Percentiles rank a stretch among this genome's conserved stretches.
Conservation (phyloP, 441 rosid species). For the Arabidopsis lyrata region DNA sequence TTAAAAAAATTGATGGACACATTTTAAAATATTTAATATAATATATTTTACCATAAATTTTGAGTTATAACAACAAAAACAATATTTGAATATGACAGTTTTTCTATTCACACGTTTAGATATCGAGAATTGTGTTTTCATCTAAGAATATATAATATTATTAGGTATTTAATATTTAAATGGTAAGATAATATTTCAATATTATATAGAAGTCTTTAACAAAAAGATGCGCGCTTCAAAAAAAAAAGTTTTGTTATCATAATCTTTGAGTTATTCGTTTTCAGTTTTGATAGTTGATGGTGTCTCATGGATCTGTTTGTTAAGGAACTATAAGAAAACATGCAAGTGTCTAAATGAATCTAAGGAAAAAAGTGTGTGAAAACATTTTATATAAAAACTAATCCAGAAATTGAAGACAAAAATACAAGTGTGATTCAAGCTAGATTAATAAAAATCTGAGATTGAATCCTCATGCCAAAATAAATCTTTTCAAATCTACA, state of each 20-base stretch:
- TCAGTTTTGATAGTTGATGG: background rate
- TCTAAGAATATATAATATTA: background rate
- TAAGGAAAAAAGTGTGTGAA: background rate
- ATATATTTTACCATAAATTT: too few species aligned
- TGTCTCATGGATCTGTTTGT: background rate
- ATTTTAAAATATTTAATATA: too few species aligned
- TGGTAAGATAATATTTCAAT: background rate
- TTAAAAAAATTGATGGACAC: too few species aligned
- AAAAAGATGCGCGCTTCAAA: too few species aligned
- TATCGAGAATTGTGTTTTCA: background rate
- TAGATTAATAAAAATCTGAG: too few species aligned
- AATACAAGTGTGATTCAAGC: too few species aligned
- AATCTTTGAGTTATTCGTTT: background rate
- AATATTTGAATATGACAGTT: too few species aligned
- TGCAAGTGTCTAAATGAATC: background rate
- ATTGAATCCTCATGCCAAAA: too few species aligned
- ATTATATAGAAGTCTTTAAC: background rate
- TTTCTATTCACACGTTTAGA: too few species aligned
- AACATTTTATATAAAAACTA: background rate
- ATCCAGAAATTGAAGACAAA: background rate
- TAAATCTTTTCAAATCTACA: background rate
- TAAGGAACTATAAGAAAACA: background rate
- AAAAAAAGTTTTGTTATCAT: background rate
- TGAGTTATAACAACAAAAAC: too few species aligned
- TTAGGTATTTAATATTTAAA: background rate